A percentile compares a stretch with the other conserved stretches of the same genome.
These are phyloP conservation scores for Vaccinium vitisidaea DNA, from an alignment of 148 eudicot species.

Conservation along the genomic window DNA sequence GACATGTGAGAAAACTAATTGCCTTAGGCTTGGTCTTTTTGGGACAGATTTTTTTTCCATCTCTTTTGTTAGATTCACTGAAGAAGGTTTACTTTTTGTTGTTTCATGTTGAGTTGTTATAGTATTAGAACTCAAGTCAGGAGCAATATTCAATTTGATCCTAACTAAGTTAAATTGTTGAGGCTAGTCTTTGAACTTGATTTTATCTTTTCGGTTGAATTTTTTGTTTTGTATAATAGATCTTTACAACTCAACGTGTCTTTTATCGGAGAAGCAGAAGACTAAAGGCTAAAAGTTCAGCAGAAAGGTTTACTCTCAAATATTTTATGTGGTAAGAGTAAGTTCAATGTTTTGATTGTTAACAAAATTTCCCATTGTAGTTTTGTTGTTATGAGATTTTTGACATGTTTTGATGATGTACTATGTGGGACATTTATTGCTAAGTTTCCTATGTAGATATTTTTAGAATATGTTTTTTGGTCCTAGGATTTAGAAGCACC, in stretches of 20 bases:
- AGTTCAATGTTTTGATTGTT: slow-evolving; percentile 29
- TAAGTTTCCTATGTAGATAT: neutral
- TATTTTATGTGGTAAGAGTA: slow-evolving; percentile 56
- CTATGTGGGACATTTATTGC: neutral
- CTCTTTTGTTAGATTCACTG: neutral
- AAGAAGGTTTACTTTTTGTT: neutral
- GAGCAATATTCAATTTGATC: slow-evolving; percentile 1
- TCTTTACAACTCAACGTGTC: slow-evolving; percentile 54
- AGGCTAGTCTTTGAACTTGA: slow-evolving; percentile 42
- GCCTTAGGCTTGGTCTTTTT: neutral
- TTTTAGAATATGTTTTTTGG: neutral
- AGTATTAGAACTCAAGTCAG: neutral
- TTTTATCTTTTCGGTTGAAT: slow-evolving; percentile 38
- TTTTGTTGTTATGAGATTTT: slow-evolving; percentile 3
- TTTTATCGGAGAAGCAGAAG: slow-evolving; percentile 61
- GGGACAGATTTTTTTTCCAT: neutral
- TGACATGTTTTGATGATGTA: neutral
- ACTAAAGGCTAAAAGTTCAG: slow-evolving; percentile 52
- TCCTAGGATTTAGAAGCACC: neutral
- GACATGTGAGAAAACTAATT: neutral
- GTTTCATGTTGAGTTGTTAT: neutral
- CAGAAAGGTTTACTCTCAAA: slow-evolving; percentile 44
- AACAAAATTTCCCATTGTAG: slow-evolving; percentile 18
- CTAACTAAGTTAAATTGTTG: slow-evolving; percentile 14
- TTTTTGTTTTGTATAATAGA: slow-evolving; percentile 48